Base-by-base conservation (phyloP, 768 basidiomycete species). In the Pisolithus tinctorius region DNA sequence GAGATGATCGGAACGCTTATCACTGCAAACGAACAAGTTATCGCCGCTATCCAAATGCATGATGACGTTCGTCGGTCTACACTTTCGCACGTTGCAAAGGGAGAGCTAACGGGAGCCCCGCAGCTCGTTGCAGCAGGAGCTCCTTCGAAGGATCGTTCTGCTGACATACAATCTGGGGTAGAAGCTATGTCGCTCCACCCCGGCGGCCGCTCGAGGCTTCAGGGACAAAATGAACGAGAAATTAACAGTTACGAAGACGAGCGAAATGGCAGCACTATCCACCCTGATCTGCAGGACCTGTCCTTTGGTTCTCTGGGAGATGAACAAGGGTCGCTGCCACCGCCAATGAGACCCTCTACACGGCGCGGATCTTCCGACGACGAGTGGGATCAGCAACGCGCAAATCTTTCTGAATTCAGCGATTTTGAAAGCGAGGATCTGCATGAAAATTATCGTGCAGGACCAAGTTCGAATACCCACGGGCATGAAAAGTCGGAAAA, bases 1-100 rank as follows among this genome's bases (percentile, higher is more conserved):
- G 93, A 96, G 45, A 77, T 92, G 48, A 94, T 99, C 43, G 96
- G 96, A 3, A 91, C 93, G 0, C 76, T 99, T 25, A 87, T 99
- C 54, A 91, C 94, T 59, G 84, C 92, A 20, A 97, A 98, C 61
- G 94, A 98, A 61, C 85, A 92, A 27, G 83, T 97, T 56, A 84
- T 95, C 58, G 74, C 80, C 26, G 86, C 92, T 0, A 61, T 98
- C 51, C 84, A 92, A 58, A 82, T 84, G 62, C 98, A 96, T 66
- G 90, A 95, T 58, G 74, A 81, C 56, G 85, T 81, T 60, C 59
- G 79, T 61, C 8, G 7, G 47, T 53, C 16, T 37, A n/a, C 6
- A 46, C 23, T 30, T 6, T 45, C 6, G 1, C 51, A 11, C 11
- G 37, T 20, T 34, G 4, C 25, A 7, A 34, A 44, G 27, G 47